Conservation (phyloP, 2,329 filamentous ascomycete species). For the Capronia americana region DNA sequence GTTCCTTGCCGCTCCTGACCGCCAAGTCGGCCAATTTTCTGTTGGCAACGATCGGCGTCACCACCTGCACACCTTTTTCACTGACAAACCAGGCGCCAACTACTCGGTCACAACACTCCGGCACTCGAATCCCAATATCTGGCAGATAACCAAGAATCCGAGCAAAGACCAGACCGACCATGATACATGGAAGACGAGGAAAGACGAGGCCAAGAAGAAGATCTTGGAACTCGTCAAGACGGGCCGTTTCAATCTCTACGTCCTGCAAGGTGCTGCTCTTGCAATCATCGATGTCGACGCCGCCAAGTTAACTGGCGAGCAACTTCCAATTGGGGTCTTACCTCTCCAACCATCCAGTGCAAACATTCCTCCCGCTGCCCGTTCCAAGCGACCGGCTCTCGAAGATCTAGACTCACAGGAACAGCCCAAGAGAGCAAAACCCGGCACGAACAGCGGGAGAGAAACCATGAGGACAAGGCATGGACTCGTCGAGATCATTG, state of each 20-base stretch:
- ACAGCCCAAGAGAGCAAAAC: constrained; percentile 4
- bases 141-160: constrained; percentile 22
- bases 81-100: neutral
- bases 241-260: neutral
- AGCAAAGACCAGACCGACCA: neutral
- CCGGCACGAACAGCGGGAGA: neutral
- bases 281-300: neutral
- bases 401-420: neutral
- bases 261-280: neutral
- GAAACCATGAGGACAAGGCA: neutral
- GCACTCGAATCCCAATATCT: constrained; percentile 13
- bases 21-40: constrained; percentile 14
- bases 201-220: neutral
- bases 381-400: neutral
- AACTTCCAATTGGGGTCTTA: neutral
- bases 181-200: constrained; percentile 10
- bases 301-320: neutral
- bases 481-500: constrained; percentile 13
- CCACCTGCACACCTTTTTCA: constrained; percentile 10
- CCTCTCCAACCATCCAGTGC: neutral
- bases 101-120: constrained; percentile 18
- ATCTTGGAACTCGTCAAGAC: neutral
- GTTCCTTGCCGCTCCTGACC: constrained; percentile 10
- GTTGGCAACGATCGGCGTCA: constrained; percentile 6
- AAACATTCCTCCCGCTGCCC: neutral